These are phyloP conservation scores for Kodamaea arcana DNA, from an alignment of 1,139 yeast genomes.

Conservation along the genomic window DNA sequence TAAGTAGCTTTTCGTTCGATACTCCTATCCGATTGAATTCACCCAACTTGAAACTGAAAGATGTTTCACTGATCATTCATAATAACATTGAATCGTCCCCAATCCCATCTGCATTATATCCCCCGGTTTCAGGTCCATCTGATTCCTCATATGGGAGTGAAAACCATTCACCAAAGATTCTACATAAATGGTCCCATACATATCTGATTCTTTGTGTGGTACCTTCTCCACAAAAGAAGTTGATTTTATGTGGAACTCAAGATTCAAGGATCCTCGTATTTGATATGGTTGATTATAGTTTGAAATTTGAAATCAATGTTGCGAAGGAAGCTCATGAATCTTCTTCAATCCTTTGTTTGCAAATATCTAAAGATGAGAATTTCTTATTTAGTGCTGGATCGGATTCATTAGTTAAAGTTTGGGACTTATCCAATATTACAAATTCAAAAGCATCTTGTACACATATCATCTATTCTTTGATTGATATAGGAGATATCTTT, in stretches of 20 bases:
- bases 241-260: slow-evolving; percentile 89
- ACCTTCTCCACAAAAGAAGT: slow-evolving; percentile 53
- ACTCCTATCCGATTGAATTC: slow-evolving; percentile 22
- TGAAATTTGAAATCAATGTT: slow-evolving; percentile 33
- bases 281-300: slow-evolving; percentile 62
- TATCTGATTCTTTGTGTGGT: slow-evolving; percentile 78
- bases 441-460: slow-evolving; percentile 26
- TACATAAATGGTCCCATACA: slow-evolving; percentile 75
- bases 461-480: slow-evolving; percentile 74
- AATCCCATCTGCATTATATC: slow-evolving; percentile 2
- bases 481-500: slow-evolving; percentile 92
- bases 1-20: slow-evolving; percentile 10
- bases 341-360: slow-evolving; percentile 64
- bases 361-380: slow-evolving; percentile 54
- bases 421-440: slow-evolving; percentile 48
- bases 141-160: neutral
- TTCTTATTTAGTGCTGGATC: slow-evolving; percentile 81
- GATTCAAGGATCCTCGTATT: slow-evolving; percentile 75
- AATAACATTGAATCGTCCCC: neutral
- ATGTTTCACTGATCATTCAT: slow-evolving; percentile 1
- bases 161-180: slow-evolving; percentile 7
- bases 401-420: slow-evolving; percentile 82
- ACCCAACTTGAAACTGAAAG: slow-evolving; percentile 11
- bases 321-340: slow-evolving; percentile 56
- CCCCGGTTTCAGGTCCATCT: neutral